Conservation (phyloP, 768 basidiomycete genomes). For the Trichaptum fuscoviolaceum region DNA sequence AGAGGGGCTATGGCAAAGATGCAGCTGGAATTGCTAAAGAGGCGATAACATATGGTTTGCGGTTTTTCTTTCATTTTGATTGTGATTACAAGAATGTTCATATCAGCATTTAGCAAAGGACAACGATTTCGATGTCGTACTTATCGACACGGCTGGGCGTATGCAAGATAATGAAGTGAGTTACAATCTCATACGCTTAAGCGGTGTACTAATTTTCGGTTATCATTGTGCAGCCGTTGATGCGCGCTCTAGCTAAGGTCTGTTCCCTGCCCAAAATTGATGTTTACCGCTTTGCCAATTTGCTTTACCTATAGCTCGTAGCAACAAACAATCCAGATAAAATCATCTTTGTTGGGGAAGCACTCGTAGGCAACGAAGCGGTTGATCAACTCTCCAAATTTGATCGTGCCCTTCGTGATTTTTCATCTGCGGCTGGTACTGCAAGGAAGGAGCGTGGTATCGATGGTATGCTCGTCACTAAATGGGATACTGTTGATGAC, state of each 20-base stretch:
- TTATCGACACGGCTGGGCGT: conserved; percentile 96
- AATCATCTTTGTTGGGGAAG: conserved; percentile 97
- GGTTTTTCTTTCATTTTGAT: conserved; percentile 17
- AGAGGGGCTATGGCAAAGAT: conserved; percentile 97
- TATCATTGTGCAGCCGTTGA: conserved; percentile 61
- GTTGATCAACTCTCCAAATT: conserved; percentile 98
- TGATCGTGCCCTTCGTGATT: conserved; percentile 89
- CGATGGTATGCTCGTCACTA: conserved; percentile 97
- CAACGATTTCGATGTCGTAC: conserved; percentile 90
- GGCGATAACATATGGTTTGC: conserved; percentile 87
- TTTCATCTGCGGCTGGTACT: conserved; percentile 60
- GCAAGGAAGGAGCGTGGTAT: conserved; percentile 80
- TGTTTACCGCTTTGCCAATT: conserved; percentile 1
- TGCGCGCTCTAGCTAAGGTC: conserved; percentile 97
- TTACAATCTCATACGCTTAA: neutral
- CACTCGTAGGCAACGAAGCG: conserved; percentile 96
- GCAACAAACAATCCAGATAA: conserved; percentile 94
- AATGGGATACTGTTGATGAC: conserved; percentile 98
- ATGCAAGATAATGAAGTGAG: conserved; percentile 99
- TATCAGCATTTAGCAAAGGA: conserved; percentile 56
- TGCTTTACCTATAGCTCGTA: conserved; percentile 56
- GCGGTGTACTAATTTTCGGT: neutral
- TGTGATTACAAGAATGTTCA: neutral
- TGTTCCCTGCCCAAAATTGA: conserved; percentile 12
- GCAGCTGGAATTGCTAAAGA: conserved; percentile 98